Conservation (phyloP, 2,329 filamentous ascomycete genomes). For the Alternaria arbusti region DNA sequence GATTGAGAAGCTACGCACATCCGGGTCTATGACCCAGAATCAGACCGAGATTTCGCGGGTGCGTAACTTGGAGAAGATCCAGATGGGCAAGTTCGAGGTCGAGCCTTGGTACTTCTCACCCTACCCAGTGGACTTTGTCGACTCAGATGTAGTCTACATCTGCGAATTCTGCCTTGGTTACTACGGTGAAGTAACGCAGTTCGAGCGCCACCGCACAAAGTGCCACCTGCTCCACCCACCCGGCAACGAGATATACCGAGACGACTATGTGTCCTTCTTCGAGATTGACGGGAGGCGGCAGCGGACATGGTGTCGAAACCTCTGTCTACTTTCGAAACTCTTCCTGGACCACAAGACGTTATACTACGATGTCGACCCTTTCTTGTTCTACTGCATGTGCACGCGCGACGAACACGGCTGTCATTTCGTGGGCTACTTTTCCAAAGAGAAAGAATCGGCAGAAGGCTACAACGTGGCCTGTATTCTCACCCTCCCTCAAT, state of each 20-base stretch:
- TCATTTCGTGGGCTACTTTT: slow-evolving; percentile 99
- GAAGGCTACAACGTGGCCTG: slow-evolving; percentile 98
- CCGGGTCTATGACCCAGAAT: slow-evolving; percentile 98
- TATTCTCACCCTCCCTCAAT: slow-evolving; percentile 95
- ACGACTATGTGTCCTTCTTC: slow-evolving; percentile 92
- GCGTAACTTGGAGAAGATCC: slow-evolving; percentile 89
- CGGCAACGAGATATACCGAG: slow-evolving; percentile 97
- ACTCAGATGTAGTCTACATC: slow-evolving; percentile 90
- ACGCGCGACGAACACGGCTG: slow-evolving; percentile 86
- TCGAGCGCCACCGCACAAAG: slow-evolving; percentile 84
- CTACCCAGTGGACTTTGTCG: slow-evolving; percentile 87
- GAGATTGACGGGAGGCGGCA: slow-evolving; percentile 96
- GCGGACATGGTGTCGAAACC: slow-evolving; percentile 93
- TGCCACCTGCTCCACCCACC: slow-evolving; percentile 91
- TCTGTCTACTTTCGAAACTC: slow-evolving; percentile 93
- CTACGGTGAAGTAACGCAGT: slow-evolving; percentile 82
- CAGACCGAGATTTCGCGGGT: slow-evolving; percentile 96
- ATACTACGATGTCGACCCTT: slow-evolving; percentile 99
- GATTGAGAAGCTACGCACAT: slow-evolving; percentile 92
- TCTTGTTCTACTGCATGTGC: slow-evolving; percentile 98
- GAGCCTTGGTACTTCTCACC: slow-evolving; percentile 99
- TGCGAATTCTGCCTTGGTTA: slow-evolving; percentile 97
- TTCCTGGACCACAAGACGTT: slow-evolving; percentile 98
- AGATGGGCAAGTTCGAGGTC: slow-evolving; percentile 90
- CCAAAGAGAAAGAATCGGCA: slow-evolving; percentile 95